phyloP scores from a whole-genome alignment of 164 flowering plant genomes.

The Magnolia kwangsiensis region DNA sequence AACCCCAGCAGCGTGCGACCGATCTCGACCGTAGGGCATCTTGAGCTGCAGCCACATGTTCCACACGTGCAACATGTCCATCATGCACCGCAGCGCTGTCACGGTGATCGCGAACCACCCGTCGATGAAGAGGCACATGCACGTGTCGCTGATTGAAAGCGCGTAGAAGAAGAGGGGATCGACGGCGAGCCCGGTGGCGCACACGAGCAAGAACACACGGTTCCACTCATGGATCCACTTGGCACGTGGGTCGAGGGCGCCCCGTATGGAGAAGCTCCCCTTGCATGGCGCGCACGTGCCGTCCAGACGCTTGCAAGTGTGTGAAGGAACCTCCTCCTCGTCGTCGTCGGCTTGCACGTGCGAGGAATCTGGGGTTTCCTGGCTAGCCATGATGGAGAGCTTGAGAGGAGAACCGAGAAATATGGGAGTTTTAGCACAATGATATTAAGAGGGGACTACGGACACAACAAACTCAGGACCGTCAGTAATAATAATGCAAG shows the following conservation, averaged over 20 bases:
- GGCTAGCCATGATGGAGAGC: conserved; percentile 13
- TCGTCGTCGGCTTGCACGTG: conserved; percentile 20
- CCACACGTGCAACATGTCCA: conserved; percentile 74
- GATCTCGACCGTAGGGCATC: conserved; percentile 31
- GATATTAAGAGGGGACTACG: no score
- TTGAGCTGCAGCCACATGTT: conserved; percentile 85
- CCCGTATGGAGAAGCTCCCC: conserved; percentile 24
- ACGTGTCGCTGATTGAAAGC: conserved; percentile 68
- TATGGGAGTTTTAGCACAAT: background rate
- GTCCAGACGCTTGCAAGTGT: conserved; percentile 2
- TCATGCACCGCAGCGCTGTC: conserved; percentile 84
- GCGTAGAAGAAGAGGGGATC: conserved; percentile 95
- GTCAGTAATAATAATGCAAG: no score
- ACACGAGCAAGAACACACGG: conserved; percentile 66
- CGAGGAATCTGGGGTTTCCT: background rate
- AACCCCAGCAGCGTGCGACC: background rate
- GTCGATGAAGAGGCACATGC: conserved; percentile 83
- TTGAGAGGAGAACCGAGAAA: conserved; percentile 9
- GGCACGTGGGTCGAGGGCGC: conserved; percentile 48
- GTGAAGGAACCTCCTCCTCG: conserved; percentile 4
- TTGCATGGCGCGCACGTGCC: conserved; percentile 4
- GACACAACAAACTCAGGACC: no score
- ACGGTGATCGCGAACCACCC: conserved; percentile 93
- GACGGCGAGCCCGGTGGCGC: conserved; percentile 70
- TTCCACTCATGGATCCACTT: conserved; percentile 90